Base-by-base conservation (phyloP, 805 yeast genomes). In the Myxozyma mucilagina region DNA sequence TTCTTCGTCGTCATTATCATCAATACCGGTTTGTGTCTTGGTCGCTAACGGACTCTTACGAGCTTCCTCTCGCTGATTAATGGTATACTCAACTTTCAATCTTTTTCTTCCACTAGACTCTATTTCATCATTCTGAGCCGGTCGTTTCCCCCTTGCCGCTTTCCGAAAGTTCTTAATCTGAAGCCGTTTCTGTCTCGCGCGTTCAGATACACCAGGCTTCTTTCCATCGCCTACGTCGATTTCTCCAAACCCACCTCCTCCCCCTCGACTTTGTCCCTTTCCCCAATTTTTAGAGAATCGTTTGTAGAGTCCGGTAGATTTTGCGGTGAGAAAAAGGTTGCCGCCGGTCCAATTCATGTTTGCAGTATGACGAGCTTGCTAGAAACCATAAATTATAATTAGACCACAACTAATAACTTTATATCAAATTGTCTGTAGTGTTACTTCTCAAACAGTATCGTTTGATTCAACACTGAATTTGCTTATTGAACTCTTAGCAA, bases 271-370 rank as follows among this genome's bases (percentile, higher is more conserved):
- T 13, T 10, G 45, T 8, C 45, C 45, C n/a, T 20, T 20, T 16
- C 45, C 24, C n/a, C n/a, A 38, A 13, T 16, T 41, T n/a, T 7
- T 14, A n/a, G 45, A 41, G 4, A 14, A 10, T 2, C 31, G 3
- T 16, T 53, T 47, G n/a, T 18, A 55, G 9, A 47, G 31, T 13
- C 53, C 47, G 13, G 47, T 29, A 16, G 31, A 48, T 6, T 47
- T 29, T 4, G 47, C 47, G 18, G 47, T 47, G 9, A 47, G 29
- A 29, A 42, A 32, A n/a, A 47, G 34, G 8, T n/a, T 31, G 1
- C 48, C 53, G n/a, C 59, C 49, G 11, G 53, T 55, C 47, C 59
- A 42, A 29, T 55, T 55, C 59, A 55, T 55, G 10, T 9, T n/a
- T 38, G 3, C n/a, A 38, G n/a, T 38, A 11, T 38, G 13, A 38